Conservation (phyloP, 2,329 filamentous ascomycete species). For the Trichophyton mentagrophytes region DNA sequence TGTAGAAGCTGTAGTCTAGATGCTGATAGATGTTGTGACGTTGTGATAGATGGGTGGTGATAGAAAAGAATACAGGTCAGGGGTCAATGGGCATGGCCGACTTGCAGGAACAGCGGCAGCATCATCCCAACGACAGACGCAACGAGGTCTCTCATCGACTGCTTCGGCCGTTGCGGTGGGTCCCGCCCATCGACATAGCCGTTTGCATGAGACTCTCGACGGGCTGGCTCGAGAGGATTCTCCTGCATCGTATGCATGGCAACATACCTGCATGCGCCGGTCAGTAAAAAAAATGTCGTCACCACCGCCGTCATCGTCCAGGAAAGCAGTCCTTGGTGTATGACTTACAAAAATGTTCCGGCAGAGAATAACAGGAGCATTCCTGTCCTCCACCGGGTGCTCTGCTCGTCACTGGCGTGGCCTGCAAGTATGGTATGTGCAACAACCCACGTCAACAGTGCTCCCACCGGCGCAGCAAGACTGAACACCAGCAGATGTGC, state of each 20-base stretch:
- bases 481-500: conserved; percentile 85
- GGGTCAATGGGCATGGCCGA: conserved; percentile 35
- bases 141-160: conserved; percentile 34
- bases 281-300: not conserved
- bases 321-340: not conserved
- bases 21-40: not conserved
- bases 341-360: conserved; percentile 77
- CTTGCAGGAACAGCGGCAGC: conserved; percentile 35
- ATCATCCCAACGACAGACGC: conserved; percentile 38
- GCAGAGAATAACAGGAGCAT: conserved; percentile 89
- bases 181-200: conserved; percentile 33
- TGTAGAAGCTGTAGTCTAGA: not conserved
- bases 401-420: conserved; percentile 40
- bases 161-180: conserved; percentile 22
- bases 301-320: too few species aligned
- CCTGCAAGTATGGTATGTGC: conserved; percentile 55
- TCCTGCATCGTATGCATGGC: conserved; percentile 99
- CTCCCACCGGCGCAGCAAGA: conserved; percentile 75
- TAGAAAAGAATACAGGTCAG: not conserved
- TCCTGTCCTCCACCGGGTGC: conserved; percentile 76
- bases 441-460: conserved; percentile 67
- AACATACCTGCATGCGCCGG: conserved; percentile 54
- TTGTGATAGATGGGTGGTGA: not conserved
- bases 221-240: conserved; percentile 24
- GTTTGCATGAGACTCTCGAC: conserved; percentile 27